Evolutionary conservation across 1,284 basidiomycete genomes (phyloP), one percentile per base, ranked within the genome.

Genomic region (Trametes hirsuta): DNA sequence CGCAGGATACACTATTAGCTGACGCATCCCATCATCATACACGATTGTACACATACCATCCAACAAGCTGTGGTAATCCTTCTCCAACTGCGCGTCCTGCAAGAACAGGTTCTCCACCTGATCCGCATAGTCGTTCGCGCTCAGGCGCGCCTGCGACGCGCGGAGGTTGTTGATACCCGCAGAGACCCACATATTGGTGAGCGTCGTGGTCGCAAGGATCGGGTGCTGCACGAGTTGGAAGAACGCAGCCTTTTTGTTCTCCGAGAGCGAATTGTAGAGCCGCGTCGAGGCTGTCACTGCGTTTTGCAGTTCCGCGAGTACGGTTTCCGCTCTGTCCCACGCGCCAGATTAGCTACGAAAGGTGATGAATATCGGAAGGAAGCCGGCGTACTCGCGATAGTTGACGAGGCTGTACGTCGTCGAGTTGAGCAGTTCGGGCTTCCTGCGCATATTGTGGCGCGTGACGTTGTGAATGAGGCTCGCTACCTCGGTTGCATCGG

Each of bases 221-320:
- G 86, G 83, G 65, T 88, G 85, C 24, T 85, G 84, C 1, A 91
- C 80, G 34, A 87, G 77, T 71, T 91, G 79, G 79, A 86, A 90
- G 77, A 85, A 91, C 0, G 88, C 81, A 0, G 85, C 76, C 66
- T 86, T 75, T 61, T 74, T 77, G 4, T 64, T 73, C 1, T 72
- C 64, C 0, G 82, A 71, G 0, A 90, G 74, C n/a, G 71, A 72
- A 62, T 86, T 78, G 74, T 87, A 86, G 21, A 90, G 76, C 1
- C 74, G 72, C 0, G 82, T 81, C 1, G 88, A 87, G 2, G 81
- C 76, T 1, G 76, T 71, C 55, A 79, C 75, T 22, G 87, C 73
- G 6, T 73, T 73, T n/a, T 79, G 67, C 85, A 86, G 87, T 34
- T 76, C 75, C 6, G 76, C 72, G 44, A 85, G 67, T 15, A 87